phyloP scores from a whole-genome alignment of 75 land plant genomes.

The Cupressus sempervirens region DNA sequence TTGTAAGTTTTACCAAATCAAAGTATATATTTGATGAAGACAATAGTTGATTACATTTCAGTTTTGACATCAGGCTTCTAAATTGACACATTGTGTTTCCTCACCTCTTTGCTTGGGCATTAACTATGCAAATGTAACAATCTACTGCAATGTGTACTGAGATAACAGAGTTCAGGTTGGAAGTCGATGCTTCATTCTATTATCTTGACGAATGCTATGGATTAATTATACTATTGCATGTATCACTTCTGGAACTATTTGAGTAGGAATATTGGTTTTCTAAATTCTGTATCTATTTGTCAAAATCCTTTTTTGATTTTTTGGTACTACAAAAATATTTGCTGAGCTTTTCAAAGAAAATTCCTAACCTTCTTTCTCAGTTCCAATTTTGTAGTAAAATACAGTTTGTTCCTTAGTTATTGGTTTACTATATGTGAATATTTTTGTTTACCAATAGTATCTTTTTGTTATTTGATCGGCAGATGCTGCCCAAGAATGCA shows the following conservation, averaged over 20 bases:
- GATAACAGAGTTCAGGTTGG: background rate
- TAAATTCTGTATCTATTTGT: background rate
- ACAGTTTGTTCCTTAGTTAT: background rate
- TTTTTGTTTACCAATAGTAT: background rate
- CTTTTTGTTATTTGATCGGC: conserved; percentile 24
- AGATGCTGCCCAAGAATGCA: conserved; percentile 93
- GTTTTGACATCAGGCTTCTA: no score
- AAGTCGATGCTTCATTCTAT: background rate
- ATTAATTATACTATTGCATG: background rate
- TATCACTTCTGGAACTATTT: background rate
- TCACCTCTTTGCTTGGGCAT: background rate
- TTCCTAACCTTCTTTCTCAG: no score
- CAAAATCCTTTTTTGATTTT: background rate
- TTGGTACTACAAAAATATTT: background rate
- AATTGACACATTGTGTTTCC: background rate
- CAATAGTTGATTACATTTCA: no score
- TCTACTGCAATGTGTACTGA: background rate
- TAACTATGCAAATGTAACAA: background rate
- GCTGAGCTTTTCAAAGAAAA: background rate
- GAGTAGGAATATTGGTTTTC: background rate
- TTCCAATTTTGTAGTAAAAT: background rate
- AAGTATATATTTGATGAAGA: no score
- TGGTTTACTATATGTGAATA: background rate
- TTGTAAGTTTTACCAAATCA: no score
- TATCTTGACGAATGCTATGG: background rate